Conservation (phyloP, 1,139 yeast species). For the Yamadazyma spencermartinsiae region DNA sequence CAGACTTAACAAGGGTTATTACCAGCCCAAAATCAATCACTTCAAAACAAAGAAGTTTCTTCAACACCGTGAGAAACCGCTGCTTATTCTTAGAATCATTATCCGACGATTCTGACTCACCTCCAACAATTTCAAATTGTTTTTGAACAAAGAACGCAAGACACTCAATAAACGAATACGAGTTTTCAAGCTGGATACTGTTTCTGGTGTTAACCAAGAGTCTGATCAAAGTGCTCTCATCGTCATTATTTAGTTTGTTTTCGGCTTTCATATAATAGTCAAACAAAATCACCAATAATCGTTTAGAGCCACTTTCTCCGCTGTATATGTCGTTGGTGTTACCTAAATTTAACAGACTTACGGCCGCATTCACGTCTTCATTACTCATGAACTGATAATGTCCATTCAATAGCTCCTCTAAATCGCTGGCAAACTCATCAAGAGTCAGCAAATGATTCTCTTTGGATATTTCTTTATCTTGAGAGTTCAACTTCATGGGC, state of each 20-base stretch:
- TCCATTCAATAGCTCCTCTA: conserved; percentile 21
- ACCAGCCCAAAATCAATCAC: conserved; percentile 11
- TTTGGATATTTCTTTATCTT: conserved; percentile 17
- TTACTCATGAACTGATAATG: conserved; percentile 14
- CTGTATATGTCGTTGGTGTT: conserved; percentile 8
- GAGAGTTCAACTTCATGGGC: conserved; percentile 33
- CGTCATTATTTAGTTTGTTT: conserved; percentile 7
- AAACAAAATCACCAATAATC: conserved; percentile 12
- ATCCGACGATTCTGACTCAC: not conserved
- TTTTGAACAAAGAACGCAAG: conserved; percentile 14
- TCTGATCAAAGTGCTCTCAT: conserved; percentile 15
- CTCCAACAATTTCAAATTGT: conserved; percentile 7
- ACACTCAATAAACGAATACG: conserved; percentile 14
- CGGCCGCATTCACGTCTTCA: conserved; percentile 6
- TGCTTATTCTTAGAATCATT: conserved; percentile 3
- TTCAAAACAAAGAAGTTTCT: conserved; percentile 12
- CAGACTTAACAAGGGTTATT: conserved; percentile 9
- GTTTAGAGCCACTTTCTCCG: conserved; percentile 11
- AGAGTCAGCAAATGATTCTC: conserved; percentile 24
- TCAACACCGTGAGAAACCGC: conserved; percentile 8
- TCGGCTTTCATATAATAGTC: conserved; percentile 14
- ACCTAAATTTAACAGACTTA: conserved; percentile 9
- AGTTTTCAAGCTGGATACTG: conserved; percentile 13
- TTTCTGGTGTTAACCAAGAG: conserved; percentile 22
- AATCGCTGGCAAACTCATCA: conserved; percentile 29